phyloP scores from a whole-genome alignment of 768 basidiomycete genomes.

The Boletus patriciae region DNA sequence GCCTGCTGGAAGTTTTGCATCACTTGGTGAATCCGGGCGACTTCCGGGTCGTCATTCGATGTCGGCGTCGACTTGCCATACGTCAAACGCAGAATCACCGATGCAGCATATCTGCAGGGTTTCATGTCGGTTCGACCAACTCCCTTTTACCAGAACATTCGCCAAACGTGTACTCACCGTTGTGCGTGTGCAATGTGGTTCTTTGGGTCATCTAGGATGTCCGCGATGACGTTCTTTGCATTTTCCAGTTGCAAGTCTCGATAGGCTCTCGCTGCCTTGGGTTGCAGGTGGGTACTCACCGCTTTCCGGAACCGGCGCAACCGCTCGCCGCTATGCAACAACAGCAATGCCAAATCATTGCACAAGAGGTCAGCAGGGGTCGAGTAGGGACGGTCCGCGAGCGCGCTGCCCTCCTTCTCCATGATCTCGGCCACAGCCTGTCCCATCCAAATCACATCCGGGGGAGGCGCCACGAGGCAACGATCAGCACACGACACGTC shows the following conservation, averaged over 20 bases:
- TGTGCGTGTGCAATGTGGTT: constrained; percentile 43
- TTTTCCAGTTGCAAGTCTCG: constrained; percentile 43
- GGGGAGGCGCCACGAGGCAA: not conserved
- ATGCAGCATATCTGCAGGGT: constrained; percentile 24
- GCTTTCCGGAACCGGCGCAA: constrained; percentile 56
- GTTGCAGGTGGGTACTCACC: constrained; percentile 52
- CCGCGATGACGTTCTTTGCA: constrained; percentile 21
- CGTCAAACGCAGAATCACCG: constrained; percentile 22
- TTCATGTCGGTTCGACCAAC: not conserved
- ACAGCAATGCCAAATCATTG: constrained; percentile 37
- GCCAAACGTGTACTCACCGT: constrained; percentile 37
- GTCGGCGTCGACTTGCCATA: constrained; percentile 29
- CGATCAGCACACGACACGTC: not conserved
- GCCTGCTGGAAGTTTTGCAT: constrained; percentile 24
- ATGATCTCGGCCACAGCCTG: constrained; percentile 57
- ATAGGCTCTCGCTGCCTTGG: constrained; percentile 44
- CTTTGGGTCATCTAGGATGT: constrained; percentile 35
- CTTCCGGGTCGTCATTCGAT: constrained; percentile 21
- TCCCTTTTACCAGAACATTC: too few species aligned
- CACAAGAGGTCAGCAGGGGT: constrained; percentile 54
- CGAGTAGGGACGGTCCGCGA: constrained; percentile 49
- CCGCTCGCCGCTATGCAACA: constrained; percentile 47
- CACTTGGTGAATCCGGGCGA: constrained; percentile 17
- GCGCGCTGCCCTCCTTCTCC: constrained; percentile 54
- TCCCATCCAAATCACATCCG: constrained; percentile 4